Base-by-base conservation (phyloP, 2,329 filamentous ascomycete genomes). In the Fusarium abutilonis region DNA sequence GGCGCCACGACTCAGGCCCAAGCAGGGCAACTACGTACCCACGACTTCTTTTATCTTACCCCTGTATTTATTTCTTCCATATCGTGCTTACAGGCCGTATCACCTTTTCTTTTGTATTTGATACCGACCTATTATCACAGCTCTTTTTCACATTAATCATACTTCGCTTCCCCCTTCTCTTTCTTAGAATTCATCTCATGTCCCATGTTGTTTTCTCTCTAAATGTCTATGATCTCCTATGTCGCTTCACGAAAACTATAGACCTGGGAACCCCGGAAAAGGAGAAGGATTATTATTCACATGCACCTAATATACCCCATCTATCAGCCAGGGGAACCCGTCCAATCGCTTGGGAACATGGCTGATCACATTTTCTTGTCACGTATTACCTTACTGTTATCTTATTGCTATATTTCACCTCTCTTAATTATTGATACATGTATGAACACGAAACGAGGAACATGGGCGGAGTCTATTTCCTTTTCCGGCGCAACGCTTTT, bases 241-340 rank as follows among this genome's bases (percentile, higher is more conserved):
- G 67, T 69, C 57, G 26, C 52, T 60, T 68, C 35, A 69, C 48
- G 67, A 69, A 69, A 69, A 60, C 36, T 60, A 64, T 69, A 69
- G 67, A 69, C 51, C 46, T 68, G 67, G 67, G 60, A 67, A 63
- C 59, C 56, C 62, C 62, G 64, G 64, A 61, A 68, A 61, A 66
- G 55, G 63, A 66, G 67, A 67, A 56, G 67, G 63, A 62, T 19
- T 19, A 67, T 60, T 60, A 64, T 63, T 57, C 68, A 68, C 64
- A 69, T 65, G 63, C 62, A 68, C 55, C 58, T 69, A 69, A 70
- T 69, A 60, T 63, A 57, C 63, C 67, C 67, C 52, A 55, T 59
- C 60, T 48, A 60, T 56, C 49, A 60, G 64, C 46, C 60, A 68
- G 56, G 67, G 55, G 63, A 67, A 60, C 58, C 52, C 35, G 50